These are phyloP conservation scores for Trichoderma pleuroti DNA, from an alignment of 2,329 filamentous ascomycete genomes.

Conservation along the genomic window DNA sequence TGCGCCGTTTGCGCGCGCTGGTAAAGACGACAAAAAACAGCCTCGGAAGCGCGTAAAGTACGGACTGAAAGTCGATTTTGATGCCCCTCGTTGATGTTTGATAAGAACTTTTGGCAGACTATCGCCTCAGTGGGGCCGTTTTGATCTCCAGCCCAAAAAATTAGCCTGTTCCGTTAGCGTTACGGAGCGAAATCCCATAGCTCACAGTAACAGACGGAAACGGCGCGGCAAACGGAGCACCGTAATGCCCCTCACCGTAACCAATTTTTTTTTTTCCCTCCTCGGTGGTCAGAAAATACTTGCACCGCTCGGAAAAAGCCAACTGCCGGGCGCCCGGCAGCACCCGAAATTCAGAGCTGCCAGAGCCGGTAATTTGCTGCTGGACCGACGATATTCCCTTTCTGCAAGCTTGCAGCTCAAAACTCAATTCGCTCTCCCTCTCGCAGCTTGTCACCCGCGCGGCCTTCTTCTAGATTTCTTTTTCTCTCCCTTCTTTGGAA, in stretches of 20 bases:
- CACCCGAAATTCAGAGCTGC: slow-evolving; percentile 21
- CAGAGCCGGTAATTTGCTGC: slow-evolving; percentile 14
- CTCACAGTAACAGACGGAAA: not conserved
- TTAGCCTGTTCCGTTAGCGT: not conserved
- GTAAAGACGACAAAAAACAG: not conserved
- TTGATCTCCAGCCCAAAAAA: not conserved
- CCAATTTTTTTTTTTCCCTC: not conserved
- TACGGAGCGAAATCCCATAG: not conserved
- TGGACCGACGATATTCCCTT: slow-evolving; percentile 18
- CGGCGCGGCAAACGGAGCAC: not conserved
- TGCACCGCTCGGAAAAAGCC: slow-evolving; percentile 25
- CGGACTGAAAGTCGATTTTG: not conserved
- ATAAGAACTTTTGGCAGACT: slow-evolving; percentile 16
- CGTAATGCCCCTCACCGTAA: slow-evolving; percentile 11
- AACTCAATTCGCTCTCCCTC: slow-evolving; percentile 22
- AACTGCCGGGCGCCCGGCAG: slow-evolving; percentile 24
- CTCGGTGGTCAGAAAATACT: not conserved
- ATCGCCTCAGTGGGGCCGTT: slow-evolving; percentile 8
- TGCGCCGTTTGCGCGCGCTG: not conserved
- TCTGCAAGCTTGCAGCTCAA: slow-evolving; percentile 19
- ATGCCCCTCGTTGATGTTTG: slow-evolving; percentile 12
- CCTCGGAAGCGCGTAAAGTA: not conserved
- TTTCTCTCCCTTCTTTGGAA: not conserved
- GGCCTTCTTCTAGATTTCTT: slow-evolving; percentile 11
- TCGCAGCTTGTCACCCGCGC: slow-evolving; percentile 24